These are phyloP conservation scores for Aspergillus proliferans DNA, from an alignment of 2,329 filamentous ascomycete genomes.

Conservation along the genomic window DNA sequence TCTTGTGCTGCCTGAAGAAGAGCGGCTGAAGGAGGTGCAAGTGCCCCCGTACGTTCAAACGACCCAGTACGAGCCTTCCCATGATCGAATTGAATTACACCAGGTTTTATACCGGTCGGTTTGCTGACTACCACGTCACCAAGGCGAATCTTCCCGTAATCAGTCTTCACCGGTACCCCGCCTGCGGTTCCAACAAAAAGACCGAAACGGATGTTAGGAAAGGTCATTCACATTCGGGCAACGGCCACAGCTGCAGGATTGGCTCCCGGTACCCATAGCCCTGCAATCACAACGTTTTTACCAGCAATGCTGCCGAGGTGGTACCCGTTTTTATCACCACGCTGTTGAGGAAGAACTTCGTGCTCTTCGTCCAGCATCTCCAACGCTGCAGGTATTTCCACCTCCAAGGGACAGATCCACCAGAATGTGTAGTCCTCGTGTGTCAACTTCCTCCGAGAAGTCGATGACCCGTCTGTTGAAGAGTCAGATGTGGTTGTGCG, in stretches of 20 bases:
- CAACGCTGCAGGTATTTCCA: background rate
- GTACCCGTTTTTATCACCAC: background rate
- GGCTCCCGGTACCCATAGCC: background rate
- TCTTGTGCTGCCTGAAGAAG: background rate
- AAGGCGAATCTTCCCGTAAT: background rate
- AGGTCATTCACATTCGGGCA: background rate
- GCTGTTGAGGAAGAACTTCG: background rate
- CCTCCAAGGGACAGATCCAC: background rate
- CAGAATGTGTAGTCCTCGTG: background rate
- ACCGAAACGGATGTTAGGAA: background rate
- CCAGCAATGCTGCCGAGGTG: background rate
- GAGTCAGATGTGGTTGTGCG: no score
- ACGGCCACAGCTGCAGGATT: background rate
- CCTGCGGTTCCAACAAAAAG: background rate
- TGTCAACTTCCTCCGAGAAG: background rate
- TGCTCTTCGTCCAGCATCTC: background rate
- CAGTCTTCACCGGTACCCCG: background rate
- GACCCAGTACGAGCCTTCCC: conserved; percentile 2
- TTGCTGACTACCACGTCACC: background rate
- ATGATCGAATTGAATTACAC: background rate
- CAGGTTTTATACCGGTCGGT: background rate
- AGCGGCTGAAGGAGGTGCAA: background rate
- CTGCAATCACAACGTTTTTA: background rate
- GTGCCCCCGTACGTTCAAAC: background rate
- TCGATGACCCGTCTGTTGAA: no score